Percentiles rank a stretch among this genome's conserved stretches.
Evolutionary conservation across 495 filamentous ascomycete genomes (phyloP).

Genomic region (Penicillium bialowiezense): DNA sequence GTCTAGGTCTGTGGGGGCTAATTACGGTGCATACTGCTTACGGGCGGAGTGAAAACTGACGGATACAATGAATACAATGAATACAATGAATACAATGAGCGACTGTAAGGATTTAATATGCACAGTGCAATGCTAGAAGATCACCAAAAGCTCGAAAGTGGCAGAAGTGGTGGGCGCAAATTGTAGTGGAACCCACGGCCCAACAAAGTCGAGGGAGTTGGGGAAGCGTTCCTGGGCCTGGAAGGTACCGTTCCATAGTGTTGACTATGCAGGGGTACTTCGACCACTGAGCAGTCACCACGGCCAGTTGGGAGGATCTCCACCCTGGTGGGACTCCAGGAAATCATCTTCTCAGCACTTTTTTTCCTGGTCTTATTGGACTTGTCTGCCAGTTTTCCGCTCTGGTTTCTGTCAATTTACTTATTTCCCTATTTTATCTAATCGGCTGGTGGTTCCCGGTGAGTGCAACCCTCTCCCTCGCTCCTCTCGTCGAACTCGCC

Average conservation of each 20-base stretch:
- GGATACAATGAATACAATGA: too few species aligned
- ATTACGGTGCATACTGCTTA: too few species aligned
- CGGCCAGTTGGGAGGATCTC: constrained; percentile 15
- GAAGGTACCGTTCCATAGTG: constrained; percentile 15
- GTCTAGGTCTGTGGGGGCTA: not conserved
- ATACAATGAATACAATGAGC: too few species aligned
- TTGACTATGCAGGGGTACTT: constrained; percentile 11
- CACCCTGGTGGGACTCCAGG: constrained; percentile 18
- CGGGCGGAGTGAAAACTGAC: too few species aligned
- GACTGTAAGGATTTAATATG: too few species aligned
- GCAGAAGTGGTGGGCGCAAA: constrained; percentile 9
- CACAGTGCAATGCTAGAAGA: too few species aligned
- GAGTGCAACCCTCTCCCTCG: constrained; percentile 15
- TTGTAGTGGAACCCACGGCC: constrained; percentile 24
- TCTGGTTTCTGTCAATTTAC: not conserved
- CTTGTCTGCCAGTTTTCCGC: not conserved
- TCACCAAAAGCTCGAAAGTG: not conserved
- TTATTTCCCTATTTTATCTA: not conserved
- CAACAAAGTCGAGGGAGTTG: constrained; percentile 24
- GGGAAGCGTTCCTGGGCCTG: constrained; percentile 8
- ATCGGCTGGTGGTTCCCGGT: constrained; percentile 21
- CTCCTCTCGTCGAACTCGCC: constrained; percentile 2
- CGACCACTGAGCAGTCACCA: not conserved
- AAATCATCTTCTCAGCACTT: constrained; percentile 24
- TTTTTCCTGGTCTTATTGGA: constrained; percentile 3